These are phyloP conservation scores for Fusarium stilboides DNA, from an alignment of 2,329 filamentous ascomycete species.

Conservation along the genomic window DNA sequence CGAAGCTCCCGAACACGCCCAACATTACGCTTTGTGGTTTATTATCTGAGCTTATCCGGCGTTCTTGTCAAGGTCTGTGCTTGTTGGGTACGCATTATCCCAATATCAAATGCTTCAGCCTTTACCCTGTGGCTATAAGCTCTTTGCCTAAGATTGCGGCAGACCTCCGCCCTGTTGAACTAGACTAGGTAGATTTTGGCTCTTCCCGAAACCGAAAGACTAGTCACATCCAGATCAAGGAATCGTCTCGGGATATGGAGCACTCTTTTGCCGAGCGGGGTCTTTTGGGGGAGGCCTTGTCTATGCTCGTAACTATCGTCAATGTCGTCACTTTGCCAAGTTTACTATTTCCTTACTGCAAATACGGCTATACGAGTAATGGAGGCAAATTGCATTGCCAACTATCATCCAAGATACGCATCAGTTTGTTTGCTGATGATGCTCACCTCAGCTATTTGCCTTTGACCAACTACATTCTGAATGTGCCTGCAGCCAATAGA, in stretches of 20 bases:
- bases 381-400: slow-evolving; percentile 11
- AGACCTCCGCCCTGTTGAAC: slow-evolving; percentile 24
- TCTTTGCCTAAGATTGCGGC: slow-evolving; percentile 19
- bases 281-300: slow-evolving; percentile 10
- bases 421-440: neutral
- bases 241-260: slow-evolving; percentile 36
- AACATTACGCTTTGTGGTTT: neutral
- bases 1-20: slow-evolving; percentile 30
- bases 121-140: slow-evolving; percentile 23
- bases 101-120: slow-evolving; percentile 9
- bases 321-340: slow-evolving; percentile 38
- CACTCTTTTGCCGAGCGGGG: slow-evolving; percentile 31
- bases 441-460: neutral
- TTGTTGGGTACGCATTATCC: neutral
- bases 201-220: slow-evolving; percentile 25
- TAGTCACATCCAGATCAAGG: slow-evolving; percentile 15
- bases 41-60: slow-evolving; percentile 17
- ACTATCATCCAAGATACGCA: neutral
- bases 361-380: slow-evolving; percentile 10
- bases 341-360: neutral
- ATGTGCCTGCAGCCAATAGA: slow-evolving; percentile 1
- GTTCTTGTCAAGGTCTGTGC: neutral
- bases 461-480: neutral
- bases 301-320: slow-evolving; percentile 18
- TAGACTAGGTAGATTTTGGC: slow-evolving; percentile 15